Evolutionary conservation across 345 rosid species (phyloP).

Genomic region (Lagerstroemia speciosa): DNA sequence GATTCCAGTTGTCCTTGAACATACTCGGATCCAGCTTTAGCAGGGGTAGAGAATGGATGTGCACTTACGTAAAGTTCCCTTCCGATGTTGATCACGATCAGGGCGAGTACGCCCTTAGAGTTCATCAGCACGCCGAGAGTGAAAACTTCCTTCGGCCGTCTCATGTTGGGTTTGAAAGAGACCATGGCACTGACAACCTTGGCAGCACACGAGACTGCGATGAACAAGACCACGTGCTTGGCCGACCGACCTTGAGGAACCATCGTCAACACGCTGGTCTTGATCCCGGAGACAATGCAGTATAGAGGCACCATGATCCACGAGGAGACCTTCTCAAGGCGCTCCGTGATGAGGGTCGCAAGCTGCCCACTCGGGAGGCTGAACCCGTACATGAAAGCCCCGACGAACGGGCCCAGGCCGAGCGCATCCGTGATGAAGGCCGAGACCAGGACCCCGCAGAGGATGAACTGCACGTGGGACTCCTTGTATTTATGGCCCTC

Average conservation of each 20-base stretch:
- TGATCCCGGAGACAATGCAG: conserved; percentile 32
- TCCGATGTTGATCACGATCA: conserved; percentile 40
- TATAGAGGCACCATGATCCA: conserved; percentile 42
- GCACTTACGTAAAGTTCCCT: conserved; percentile 30
- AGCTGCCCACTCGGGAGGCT: conserved; percentile 39
- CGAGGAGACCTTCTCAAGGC: conserved; percentile 32
- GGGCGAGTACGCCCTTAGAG: conserved; percentile 52
- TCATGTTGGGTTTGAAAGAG: conserved; percentile 18
- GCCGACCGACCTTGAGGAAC: background rate
- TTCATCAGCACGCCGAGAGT: conserved; percentile 55
- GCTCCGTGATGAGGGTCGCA: conserved; percentile 25
- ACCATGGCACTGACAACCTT: conserved; percentile 37
- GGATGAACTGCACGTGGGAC: no score
- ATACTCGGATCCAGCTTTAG: no score
- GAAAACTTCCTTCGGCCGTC: conserved; percentile 24
- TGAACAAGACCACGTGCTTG: conserved; percentile 5
- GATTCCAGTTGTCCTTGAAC: no score
- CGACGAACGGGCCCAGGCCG: conserved; percentile 44
- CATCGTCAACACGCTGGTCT: conserved; percentile 20
- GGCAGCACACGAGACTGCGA: conserved; percentile 14
- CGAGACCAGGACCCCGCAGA: conserved; percentile 36
- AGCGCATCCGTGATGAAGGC: conserved; percentile 39
- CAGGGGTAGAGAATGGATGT: no score
- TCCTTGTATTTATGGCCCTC: conserved; percentile 30
- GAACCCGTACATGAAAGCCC: conserved; percentile 61